phyloP scores from a whole-genome alignment of 1,284 basidiomycete species.

The Xerocomus nothofagi region DNA sequence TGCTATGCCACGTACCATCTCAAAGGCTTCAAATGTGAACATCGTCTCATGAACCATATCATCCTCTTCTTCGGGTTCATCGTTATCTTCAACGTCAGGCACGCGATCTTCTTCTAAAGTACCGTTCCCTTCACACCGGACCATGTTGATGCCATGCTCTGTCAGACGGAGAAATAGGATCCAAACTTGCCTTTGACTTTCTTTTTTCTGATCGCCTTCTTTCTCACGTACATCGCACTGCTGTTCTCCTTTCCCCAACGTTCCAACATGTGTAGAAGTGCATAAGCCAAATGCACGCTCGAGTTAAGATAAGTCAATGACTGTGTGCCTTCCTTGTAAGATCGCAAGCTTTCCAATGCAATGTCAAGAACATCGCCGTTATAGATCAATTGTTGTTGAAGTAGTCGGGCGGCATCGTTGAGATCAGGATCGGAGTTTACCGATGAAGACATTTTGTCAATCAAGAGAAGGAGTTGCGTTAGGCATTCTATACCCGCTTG shows the following conservation, averaged over 20 bases:
- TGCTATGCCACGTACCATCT: conserved; percentile 61
- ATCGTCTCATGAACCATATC: conserved; percentile 77
- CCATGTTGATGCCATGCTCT: conserved; percentile 16
- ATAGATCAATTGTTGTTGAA: conserved; percentile 90
- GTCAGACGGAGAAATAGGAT: conserved; percentile 15
- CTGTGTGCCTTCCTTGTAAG: conserved; percentile 75
- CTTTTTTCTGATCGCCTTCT: conserved; percentile 54
- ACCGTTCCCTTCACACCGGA: conserved; percentile 34
- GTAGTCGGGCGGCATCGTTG: conserved; percentile 70
- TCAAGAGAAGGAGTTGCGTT: conserved; percentile 82
- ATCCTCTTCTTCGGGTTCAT: conserved; percentile 56
- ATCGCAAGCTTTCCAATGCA: conserved; percentile 70
- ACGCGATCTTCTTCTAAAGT: conserved; percentile 57
- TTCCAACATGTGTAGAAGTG: conserved; percentile 84
- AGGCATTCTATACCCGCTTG: conserved; percentile 94
- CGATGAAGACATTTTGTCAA: conserved; percentile 63
- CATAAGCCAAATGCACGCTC: conserved; percentile 79
- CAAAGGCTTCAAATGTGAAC: conserved; percentile 88
- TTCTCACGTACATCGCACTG: conserved; percentile 73
- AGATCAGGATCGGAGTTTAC: conserved; percentile 50
- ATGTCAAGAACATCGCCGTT: conserved; percentile 91
- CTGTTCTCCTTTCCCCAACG: conserved; percentile 73
- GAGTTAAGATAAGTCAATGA: conserved; percentile 79
- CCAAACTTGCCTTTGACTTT: conserved; percentile 47
- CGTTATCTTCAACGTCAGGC: conserved; percentile 66